Percentiles rank a stretch among this genome's conserved stretches.
These are phyloP conservation scores for Physcomitrellopsis africana DNA, from an alignment of 225 moss, liverwort and hornwort genomes.

Conservation along the genomic window DNA sequence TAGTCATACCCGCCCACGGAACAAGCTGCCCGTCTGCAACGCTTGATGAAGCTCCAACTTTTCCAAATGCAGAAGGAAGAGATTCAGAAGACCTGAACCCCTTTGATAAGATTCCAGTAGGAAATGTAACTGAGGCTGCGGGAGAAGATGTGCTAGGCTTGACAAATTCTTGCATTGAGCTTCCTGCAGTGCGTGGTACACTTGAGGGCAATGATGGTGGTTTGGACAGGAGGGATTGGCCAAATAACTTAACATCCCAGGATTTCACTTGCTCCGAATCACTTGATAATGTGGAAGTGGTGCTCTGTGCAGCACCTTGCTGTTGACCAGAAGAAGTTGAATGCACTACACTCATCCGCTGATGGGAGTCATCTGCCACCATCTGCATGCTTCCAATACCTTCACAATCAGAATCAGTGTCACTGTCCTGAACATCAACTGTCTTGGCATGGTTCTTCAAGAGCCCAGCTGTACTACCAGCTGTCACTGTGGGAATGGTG, in stretches of 20 bases:
- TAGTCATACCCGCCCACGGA: slow-evolving; percentile 33
- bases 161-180: slow-evolving; percentile 47
- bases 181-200: slow-evolving; percentile 21
- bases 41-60: slow-evolving; percentile 36
- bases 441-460: slow-evolving; percentile 51
- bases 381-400: slow-evolving; percentile 48
- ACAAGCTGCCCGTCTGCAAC: slow-evolving; percentile 33
- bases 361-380: slow-evolving; percentile 59
- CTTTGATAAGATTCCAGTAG: slow-evolving; percentile 50
- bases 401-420: slow-evolving; percentile 50
- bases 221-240: slow-evolving; percentile 94
- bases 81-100: slow-evolving; percentile 42
- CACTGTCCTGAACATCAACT: slow-evolving; percentile 58
- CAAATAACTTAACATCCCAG: slow-evolving; percentile 93
- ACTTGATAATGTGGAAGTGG: slow-evolving; percentile 53
- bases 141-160: slow-evolving; percentile 46
- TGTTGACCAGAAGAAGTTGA: slow-evolving; percentile 56
- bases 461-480: slow-evolving; percentile 50
- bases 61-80: slow-evolving; percentile 57
- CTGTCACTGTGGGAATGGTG: slow-evolving; percentile 41
- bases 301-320: slow-evolving; percentile 52
- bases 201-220: slow-evolving; percentile 53
- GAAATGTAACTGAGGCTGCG: slow-evolving; percentile 26
- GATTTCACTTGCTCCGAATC: slow-evolving; percentile 69
- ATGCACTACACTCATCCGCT: slow-evolving; percentile 53